These are phyloP conservation scores for Cladosporium sp. DNA, from an alignment of 2,329 filamentous ascomycete genomes.

Conservation along the genomic window DNA sequence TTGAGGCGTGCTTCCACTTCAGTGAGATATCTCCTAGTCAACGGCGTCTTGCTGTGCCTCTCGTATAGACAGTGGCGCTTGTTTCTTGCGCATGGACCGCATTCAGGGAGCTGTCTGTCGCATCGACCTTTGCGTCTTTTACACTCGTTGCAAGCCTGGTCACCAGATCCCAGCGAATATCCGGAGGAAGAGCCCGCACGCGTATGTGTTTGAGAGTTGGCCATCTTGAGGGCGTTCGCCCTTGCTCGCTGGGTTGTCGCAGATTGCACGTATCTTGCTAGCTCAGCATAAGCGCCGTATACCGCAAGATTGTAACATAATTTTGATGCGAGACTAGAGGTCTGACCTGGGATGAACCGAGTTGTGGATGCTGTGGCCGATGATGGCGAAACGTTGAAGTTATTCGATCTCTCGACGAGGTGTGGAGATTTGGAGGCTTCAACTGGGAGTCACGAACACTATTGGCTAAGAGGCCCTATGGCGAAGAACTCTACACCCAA, in stretches of 20 bases:
- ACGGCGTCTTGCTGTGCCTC: conserved; percentile 49
- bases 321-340: neutral
- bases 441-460: neutral
- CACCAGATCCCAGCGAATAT: conserved; percentile 19
- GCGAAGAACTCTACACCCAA: neutral
- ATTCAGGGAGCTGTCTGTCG: conserved; percentile 40
- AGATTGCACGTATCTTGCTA: neutral
- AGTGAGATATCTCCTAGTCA: conserved; percentile 50
- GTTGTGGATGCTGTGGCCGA: neutral
- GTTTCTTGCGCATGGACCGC: conserved; percentile 44
- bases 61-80: conserved; percentile 52
- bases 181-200: neutral
- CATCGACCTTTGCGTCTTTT: conserved; percentile 31
- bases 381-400: neutral
- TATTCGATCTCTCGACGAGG: neutral
- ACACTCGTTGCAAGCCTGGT: conserved; percentile 33
- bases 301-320: neutral
- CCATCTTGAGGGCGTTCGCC: neutral
- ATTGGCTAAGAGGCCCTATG: too few relatives aligned
- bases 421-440: neutral
- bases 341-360: neutral
- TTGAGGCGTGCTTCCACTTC: conserved; percentile 47
- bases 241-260: neutral
- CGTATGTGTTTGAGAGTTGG: neutral
- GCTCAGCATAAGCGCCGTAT: neutral